Percentiles rank a stretch among this genome's conserved stretches.
Conservation (phyloP, 2,329 filamentous ascomycete genomes). For the Chlorencoelia australis region DNA sequence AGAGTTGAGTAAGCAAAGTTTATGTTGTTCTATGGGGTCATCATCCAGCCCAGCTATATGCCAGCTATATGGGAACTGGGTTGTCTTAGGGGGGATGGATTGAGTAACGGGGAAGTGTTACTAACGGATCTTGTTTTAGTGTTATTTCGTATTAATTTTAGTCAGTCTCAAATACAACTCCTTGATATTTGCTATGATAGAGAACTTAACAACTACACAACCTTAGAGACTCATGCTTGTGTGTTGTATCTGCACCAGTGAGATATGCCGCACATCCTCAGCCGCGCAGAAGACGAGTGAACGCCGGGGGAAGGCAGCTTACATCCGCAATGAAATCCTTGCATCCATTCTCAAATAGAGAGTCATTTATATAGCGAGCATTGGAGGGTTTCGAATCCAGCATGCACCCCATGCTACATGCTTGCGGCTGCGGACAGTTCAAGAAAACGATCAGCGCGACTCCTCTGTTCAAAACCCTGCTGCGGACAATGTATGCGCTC, state of each 20-base stretch:
- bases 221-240: not conserved
- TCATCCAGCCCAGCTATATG: not conserved
- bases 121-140: not conserved
- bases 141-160: not conserved
- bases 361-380: slow-evolving; percentile 2
- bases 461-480: not conserved
- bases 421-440: not conserved
- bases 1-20: not conserved
- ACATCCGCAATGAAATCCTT: slow-evolving; percentile 3
- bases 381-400: too few species aligned
- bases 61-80: not conserved
- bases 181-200: not conserved
- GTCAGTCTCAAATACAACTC: not conserved
- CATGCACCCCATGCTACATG: not conserved
- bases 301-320: not conserved
- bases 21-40: not conserved
- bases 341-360: slow-evolving; percentile 4
- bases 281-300: not conserved
- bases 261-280: not conserved
- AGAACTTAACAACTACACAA: not conserved
- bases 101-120: not conserved
- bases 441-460: not conserved
- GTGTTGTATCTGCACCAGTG: not conserved
- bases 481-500: not conserved
- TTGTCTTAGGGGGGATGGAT: not conserved